These are phyloP conservation scores for Claviceps quebecensis DNA, from an alignment of 2,329 filamentous ascomycete species.

Conservation along the genomic window DNA sequence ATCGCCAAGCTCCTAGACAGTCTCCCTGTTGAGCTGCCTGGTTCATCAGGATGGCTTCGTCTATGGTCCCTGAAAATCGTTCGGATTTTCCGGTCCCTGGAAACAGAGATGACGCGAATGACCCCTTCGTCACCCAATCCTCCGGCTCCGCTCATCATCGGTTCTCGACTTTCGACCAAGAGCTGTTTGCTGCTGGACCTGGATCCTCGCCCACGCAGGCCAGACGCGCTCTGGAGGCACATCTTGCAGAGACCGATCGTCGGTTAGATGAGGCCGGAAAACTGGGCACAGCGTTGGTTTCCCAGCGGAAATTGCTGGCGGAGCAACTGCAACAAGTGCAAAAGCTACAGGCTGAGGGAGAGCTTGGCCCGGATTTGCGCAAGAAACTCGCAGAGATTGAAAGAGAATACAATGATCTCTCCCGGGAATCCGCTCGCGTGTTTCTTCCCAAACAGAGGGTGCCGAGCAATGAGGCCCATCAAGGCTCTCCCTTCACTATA, in stretches of 20 bases:
- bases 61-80: constrained; percentile 25
- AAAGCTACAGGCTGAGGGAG: constrained; percentile 57
- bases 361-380: constrained; percentile 71
- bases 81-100: constrained; percentile 25
- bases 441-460: constrained; percentile 77
- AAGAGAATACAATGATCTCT: constrained; percentile 88
- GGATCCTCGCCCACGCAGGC: constrained; percentile 69
- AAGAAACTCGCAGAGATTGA: constrained; percentile 77
- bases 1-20: constrained; percentile 9
- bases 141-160: constrained; percentile 43
- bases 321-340: constrained; percentile 78
- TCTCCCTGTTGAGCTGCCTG: constrained; percentile 10
- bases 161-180: constrained; percentile 70
- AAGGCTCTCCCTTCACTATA: constrained; percentile 37
- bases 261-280: constrained; percentile 84
- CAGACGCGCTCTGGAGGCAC: constrained; percentile 77
- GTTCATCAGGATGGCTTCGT: constrained; percentile 26
- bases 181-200: constrained; percentile 66
- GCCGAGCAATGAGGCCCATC: constrained; percentile 49
- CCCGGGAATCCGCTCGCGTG: constrained; percentile 74
- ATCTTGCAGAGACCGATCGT: constrained; percentile 83
- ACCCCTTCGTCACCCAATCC: constrained; percentile 43
- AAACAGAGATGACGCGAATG: constrained; percentile 24
- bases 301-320: constrained; percentile 72
- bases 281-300: constrained; percentile 72